Percentiles rank a stretch among this genome's conserved stretches.
Conservation (phyloP, 2,329 filamentous ascomycete genomes). For the Xylaria sp. region DNA sequence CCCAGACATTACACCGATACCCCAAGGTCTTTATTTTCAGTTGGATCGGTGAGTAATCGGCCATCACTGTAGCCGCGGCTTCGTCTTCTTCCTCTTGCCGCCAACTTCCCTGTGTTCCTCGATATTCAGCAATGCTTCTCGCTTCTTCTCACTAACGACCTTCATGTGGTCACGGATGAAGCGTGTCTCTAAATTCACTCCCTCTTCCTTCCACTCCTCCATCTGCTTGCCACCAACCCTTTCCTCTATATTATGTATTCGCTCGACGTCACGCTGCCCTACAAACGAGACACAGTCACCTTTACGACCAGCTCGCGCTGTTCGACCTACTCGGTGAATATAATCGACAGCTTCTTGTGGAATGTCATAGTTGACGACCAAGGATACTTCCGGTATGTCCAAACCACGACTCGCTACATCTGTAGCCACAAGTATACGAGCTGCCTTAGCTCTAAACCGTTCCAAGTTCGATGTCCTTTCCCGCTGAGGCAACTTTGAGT, state of each 20-base stretch:
- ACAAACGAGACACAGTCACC: constrained; percentile 90
- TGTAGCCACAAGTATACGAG: constrained; percentile 90
- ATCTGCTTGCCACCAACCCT: constrained; percentile 79
- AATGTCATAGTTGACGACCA: constrained; percentile 96
- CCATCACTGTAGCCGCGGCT: constrained; percentile 55
- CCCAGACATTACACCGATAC: neutral
- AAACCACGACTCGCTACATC: constrained; percentile 95
- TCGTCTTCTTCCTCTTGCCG: constrained; percentile 79
- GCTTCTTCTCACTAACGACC: constrained; percentile 93
- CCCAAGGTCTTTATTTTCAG: neutral
- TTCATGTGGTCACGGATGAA: constrained; percentile 88
- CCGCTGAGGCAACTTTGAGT: constrained; percentile 86
- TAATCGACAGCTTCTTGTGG: constrained; percentile 98
- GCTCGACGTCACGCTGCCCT: constrained; percentile 89
- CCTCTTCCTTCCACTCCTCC: constrained; percentile 87
- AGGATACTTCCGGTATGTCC: constrained; percentile 89
- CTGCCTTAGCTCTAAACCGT: constrained; percentile 88
- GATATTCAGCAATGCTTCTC: constrained; percentile 88
- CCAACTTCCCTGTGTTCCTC: constrained; percentile 92
- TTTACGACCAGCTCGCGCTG: constrained; percentile 86
- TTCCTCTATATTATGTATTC: constrained; percentile 89
- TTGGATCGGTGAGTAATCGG: neutral
- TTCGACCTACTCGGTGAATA: constrained; percentile 95
- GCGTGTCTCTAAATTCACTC: constrained; percentile 91
- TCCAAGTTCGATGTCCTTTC: constrained; percentile 89